A percentile compares a stretch with the other conserved stretches of the same genome.
These are phyloP conservation scores for Mikania micrantha DNA, from an alignment of 129 eudicot species.

Conservation along the genomic window DNA sequence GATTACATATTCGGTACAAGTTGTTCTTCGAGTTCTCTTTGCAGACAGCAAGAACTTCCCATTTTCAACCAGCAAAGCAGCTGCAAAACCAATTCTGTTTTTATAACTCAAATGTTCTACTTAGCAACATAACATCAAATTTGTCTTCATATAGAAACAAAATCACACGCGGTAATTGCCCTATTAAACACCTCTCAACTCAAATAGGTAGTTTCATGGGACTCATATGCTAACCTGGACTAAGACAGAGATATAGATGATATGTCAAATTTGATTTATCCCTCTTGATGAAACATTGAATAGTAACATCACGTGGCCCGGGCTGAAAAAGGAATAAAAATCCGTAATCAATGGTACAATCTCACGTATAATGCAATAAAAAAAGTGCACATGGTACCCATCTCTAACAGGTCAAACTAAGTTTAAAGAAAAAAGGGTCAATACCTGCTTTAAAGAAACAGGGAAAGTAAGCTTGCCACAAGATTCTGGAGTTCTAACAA, in stretches of 20 bases:
- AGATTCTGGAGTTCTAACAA: conserved; percentile 71
- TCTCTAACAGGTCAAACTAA: neutral
- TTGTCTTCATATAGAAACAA: neutral
- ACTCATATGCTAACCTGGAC: conserved; percentile 58
- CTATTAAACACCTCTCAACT: too few species aligned
- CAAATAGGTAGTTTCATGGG: neutral
- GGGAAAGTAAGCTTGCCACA: conserved; percentile 90
- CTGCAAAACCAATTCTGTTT: conserved; percentile 27
- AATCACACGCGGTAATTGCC: neutral
- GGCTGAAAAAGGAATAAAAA: conserved; percentile 47
- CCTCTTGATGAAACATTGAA: conserved; percentile 90
- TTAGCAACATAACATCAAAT: conserved; percentile 10
- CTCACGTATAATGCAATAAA: neutral
- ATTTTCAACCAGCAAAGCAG: conserved; percentile 82
- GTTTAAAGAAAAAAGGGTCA: neutral
- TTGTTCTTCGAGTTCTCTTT: conserved; percentile 81
- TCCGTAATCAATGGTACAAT: conserved; percentile 8
- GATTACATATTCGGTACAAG: conserved; percentile 83
- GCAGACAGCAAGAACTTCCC: conserved; percentile 91
- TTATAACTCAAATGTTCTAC: neutral
- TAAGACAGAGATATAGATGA: conserved; percentile 81
- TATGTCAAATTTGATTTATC: conserved; percentile 83
- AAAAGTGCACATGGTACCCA: neutral
- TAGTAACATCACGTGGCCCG: conserved; percentile 83
- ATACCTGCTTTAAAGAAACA: conserved; percentile 85